A percentile compares a stretch with the other conserved stretches of the same genome.
These are phyloP conservation scores for Colletotrichum gigasporum DNA, from an alignment of 2,329 filamentous ascomycete species.

Conservation along the genomic window DNA sequence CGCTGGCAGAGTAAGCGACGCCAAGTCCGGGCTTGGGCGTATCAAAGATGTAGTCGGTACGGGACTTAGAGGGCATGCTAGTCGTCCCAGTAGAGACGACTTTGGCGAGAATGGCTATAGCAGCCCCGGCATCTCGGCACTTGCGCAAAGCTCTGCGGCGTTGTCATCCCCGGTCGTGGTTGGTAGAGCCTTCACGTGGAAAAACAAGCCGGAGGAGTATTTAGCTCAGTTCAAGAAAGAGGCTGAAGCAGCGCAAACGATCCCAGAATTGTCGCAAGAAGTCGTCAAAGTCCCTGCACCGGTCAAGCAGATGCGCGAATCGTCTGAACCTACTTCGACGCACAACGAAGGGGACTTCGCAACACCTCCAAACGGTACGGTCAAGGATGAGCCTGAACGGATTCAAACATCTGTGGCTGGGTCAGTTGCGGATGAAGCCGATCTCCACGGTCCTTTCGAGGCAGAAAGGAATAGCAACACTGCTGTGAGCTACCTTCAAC, in stretches of 20 bases:
- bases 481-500: conserved; percentile 61
- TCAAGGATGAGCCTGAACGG: conserved; percentile 22
- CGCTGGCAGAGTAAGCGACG: conserved; percentile 80
- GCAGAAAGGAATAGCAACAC: conserved; percentile 56
- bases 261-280: conserved; percentile 15
- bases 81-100: conserved; percentile 68
- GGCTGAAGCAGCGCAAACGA: conserved; percentile 15
- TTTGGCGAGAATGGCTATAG: conserved; percentile 47
- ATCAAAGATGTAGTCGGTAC: conserved; percentile 86
- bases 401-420: conserved; percentile 60
- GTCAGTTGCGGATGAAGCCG: conserved; percentile 67
- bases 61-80: conserved; percentile 60
- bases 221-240: conserved; percentile 37
- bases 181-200: conserved; percentile 69
- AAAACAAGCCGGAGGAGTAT: conserved; percentile 71
- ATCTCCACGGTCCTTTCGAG: conserved; percentile 64
- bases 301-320: background rate
- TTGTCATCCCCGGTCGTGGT: conserved; percentile 49
- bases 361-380: conserved; percentile 7
- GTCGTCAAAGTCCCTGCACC: background rate
- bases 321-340: conserved; percentile 10
- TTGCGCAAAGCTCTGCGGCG: conserved; percentile 46
- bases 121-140: conserved; percentile 43
- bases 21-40: conserved; percentile 81
- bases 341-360: conserved; percentile 13